Evolutionary conservation across 2,329 filamentous ascomycete species (phyloP).

Genomic region (Biscogniauxia marginata): DNA sequence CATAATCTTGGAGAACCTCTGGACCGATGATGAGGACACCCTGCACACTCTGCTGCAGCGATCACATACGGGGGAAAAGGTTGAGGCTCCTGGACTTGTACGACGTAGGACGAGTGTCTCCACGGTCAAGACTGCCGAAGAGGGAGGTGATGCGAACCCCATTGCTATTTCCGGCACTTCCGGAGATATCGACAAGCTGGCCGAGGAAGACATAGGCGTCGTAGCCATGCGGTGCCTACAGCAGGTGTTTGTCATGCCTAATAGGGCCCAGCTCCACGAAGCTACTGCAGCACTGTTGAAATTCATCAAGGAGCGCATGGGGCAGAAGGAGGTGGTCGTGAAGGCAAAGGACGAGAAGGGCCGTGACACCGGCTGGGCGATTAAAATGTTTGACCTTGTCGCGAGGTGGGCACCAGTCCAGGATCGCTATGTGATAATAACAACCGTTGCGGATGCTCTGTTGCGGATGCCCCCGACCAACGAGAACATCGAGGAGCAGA

Average conservation of each 20-base stretch:
- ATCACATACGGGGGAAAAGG: slow-evolving; percentile 65
- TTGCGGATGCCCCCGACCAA: slow-evolving; percentile 67
- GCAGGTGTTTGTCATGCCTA: slow-evolving; percentile 80
- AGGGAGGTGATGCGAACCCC: slow-evolving; percentile 60
- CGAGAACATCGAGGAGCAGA: slow-evolving; percentile 69
- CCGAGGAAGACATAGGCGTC: slow-evolving; percentile 83
- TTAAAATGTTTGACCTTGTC: slow-evolving; percentile 75
- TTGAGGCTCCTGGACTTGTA: slow-evolving; percentile 61
- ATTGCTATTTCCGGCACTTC: slow-evolving; percentile 77
- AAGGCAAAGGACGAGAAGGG: slow-evolving; percentile 43
- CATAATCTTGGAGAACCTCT: slow-evolving; percentile 82
- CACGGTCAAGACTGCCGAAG: slow-evolving; percentile 71
- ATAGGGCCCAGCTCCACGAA: slow-evolving; percentile 74
- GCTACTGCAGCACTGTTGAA: slow-evolving; percentile 72
- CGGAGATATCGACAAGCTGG: slow-evolving; percentile 83
- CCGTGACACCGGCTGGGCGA: slow-evolving; percentile 69
- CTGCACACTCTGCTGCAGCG: slow-evolving; percentile 67
- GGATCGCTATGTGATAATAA: slow-evolving; percentile 86
- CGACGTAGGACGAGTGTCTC: slow-evolving; percentile 75
- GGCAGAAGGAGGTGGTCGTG: slow-evolving; percentile 53
- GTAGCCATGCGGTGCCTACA: slow-evolving; percentile 84
- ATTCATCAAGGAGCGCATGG: slow-evolving; percentile 66
- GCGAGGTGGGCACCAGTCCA: slow-evolving; percentile 91
- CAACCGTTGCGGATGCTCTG: slow-evolving; percentile 77
- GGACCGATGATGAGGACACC: slow-evolving; percentile 69